phyloP scores from a whole-genome alignment of 805 yeast genomes.

The Teunomyces aglyptinius region DNA sequence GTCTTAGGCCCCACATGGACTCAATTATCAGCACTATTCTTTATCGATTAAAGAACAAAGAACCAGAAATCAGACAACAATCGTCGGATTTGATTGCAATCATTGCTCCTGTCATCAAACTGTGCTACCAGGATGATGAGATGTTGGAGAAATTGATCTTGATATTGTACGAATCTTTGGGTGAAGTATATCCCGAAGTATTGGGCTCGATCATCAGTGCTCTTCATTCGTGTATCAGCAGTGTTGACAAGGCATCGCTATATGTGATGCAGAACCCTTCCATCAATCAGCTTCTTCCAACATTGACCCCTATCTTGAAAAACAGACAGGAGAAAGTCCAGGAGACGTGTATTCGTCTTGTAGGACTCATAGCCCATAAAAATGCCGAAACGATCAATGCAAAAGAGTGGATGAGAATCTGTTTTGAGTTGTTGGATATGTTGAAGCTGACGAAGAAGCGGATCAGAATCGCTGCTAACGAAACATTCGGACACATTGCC shows the following conservation, averaged over 20 bases:
- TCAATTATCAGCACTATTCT: slow-evolving; percentile 70
- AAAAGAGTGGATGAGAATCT: slow-evolving; percentile 95
- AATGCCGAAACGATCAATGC: slow-evolving; percentile 84
- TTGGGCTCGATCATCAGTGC: slow-evolving; percentile 82
- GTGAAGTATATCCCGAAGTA: slow-evolving; percentile 93
- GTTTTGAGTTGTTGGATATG: slow-evolving; percentile 87
- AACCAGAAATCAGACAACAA: slow-evolving; percentile 73
- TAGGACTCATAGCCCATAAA: slow-evolving; percentile 77
- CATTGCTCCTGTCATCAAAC: slow-evolving; percentile 63
- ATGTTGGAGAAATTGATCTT: slow-evolving; percentile 67
- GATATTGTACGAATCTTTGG: slow-evolving; percentile 83
- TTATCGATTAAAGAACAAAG: slow-evolving; percentile 68
- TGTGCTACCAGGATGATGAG: slow-evolving; percentile 58
- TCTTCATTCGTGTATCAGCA: slow-evolving; percentile 57
- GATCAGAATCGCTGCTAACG: slow-evolving; percentile 81
- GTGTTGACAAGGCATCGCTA: slow-evolving; percentile 56
- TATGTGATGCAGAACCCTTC: slow-evolving; percentile 63
- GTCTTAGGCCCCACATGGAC: slow-evolving; percentile 70
- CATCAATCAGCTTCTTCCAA: slow-evolving; percentile 75
- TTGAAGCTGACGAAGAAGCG: slow-evolving; percentile 74
- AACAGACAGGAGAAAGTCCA: slow-evolving; percentile 91
- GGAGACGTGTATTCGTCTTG: slow-evolving; percentile 71
- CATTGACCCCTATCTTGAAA: slow-evolving; percentile 85
- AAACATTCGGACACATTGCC: slow-evolving; percentile 88
- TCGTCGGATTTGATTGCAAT: slow-evolving; percentile 74